Evolutionary conservation across 345 rosid species (phyloP), one percentile per base, ranked within the genome.

Genomic region (Pistacia vera): DNA sequence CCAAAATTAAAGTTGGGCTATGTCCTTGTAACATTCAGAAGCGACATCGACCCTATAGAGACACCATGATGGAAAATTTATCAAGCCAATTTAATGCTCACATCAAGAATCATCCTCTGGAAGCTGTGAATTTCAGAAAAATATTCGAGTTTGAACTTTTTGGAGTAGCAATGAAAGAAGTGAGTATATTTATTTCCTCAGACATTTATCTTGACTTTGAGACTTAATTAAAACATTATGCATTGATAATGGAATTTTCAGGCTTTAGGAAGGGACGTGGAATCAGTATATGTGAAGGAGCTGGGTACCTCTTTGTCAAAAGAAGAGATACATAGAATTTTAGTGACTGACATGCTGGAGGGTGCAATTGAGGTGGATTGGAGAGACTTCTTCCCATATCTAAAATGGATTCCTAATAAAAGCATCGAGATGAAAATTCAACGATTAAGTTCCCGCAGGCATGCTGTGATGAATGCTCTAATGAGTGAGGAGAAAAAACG

Each of bases 351-450:
- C 71, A 84, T 89, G 81, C 92, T 96, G 95, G 91, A 84, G 25
- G 96, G 94, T 16, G 95, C 97, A 3, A 75, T 93, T 63, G 97
- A 90, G 36, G 98, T 92, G 62, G 97, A 96, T 63, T 93, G 98
- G 97, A 89, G 98, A 73, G 99, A 93, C 78, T 96, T 93, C 90
- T 96, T 96, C 83, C 97, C 98, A 0, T 92, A 89, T 81, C 64
- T 93, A 63, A 82, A 76, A 82, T 96, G 99, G 98, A 41, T 93
- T 79, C 98, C 99, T 0, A 93, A 87, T 72, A 84, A 75, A 65
- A 79, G 81, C 57, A 80, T 85, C 5, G 97, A 93, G 71, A 49
- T 48, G 57, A 91, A 83, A 76, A 86, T 93, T 62, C 81, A 87
- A 20, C 77, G 72, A 55, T 66, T 86, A 79, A 79, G 87, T 81